Evolutionary conservation across 83 land plant genomes (phyloP).

Genomic region (Diphasiastrum complanatum): DNA sequence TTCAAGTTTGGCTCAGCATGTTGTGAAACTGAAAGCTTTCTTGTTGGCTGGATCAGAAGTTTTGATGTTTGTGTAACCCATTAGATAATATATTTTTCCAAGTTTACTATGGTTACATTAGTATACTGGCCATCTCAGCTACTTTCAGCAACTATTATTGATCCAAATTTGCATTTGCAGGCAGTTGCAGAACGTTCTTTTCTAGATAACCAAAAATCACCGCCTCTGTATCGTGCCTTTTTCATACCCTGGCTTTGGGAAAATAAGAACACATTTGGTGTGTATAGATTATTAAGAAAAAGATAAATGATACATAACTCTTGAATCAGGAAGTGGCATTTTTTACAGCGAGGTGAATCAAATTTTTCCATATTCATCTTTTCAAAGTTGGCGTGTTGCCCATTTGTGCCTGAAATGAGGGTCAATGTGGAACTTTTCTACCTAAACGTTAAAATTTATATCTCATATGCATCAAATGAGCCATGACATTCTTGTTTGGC

Average conservation of each 20-base stretch:
- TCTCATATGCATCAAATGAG: too few relatives aligned
- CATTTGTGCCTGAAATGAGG: too few relatives aligned
- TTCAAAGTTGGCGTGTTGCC: too few relatives aligned
- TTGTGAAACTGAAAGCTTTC: too few relatives aligned
- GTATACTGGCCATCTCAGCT: not conserved
- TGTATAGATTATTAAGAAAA: conserved; percentile 65
- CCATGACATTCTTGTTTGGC: too few relatives aligned
- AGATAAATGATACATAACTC: conserved; percentile 32
- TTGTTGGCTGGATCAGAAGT: too few relatives aligned
- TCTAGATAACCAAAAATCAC: conserved; percentile 82
- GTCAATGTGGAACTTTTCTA: too few relatives aligned
- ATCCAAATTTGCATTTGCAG: conserved; percentile 33
- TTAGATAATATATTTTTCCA: not conserved
- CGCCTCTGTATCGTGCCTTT: conserved; percentile 64
- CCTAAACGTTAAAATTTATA: too few relatives aligned
- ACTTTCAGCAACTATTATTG: not conserved
- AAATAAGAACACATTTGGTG: conserved; percentile 63
- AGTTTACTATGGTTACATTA: not conserved
- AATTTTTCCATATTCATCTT: too few relatives aligned
- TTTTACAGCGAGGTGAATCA: too few relatives aligned
- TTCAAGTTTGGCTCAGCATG: not conserved
- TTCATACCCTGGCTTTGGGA: conserved; percentile 84
- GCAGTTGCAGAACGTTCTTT: conserved; percentile 53
- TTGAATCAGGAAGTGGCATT: too few relatives aligned
- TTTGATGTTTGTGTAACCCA: too few relatives aligned